A percentile compares a stretch with the other conserved stretches of the same genome.
Evolutionary conservation across 83 land plant genomes (phyloP).

Genomic region (Larix sibirica): DNA sequence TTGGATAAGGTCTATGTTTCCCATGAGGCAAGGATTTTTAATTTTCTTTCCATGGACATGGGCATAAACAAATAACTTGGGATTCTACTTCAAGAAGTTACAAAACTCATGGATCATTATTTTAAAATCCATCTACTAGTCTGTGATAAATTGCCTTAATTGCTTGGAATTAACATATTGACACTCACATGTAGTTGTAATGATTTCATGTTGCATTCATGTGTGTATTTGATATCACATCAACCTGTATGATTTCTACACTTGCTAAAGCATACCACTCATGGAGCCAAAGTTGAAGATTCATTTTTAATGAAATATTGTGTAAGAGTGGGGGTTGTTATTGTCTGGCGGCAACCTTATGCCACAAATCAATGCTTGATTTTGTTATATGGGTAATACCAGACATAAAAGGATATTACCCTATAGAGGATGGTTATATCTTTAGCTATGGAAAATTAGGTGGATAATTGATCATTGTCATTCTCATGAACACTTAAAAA

Average conservation of each 20-base stretch:
- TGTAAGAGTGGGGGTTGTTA: background rate
- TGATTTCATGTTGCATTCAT: too few species aligned
- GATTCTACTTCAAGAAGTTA: conserved; percentile 1
- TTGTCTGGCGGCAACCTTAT: too few species aligned
- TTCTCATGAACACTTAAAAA: background rate
- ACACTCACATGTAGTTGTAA: background rate
- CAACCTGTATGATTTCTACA: background rate
- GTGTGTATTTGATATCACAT: too few species aligned
- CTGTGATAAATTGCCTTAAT: conserved; percentile 12
- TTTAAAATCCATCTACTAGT: conserved; percentile 2
- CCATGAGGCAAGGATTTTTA: background rate
- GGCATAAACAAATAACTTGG: background rate
- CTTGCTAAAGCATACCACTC: background rate
- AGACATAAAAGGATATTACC: background rate
- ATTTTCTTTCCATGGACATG: background rate
- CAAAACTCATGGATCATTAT: conserved; percentile 8
- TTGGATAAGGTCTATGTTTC: background rate
- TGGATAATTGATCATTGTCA: background rate
- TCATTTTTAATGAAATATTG: background rate
- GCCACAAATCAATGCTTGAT: too few species aligned
- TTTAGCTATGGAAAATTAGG: too few species aligned
- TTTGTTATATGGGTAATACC: conserved; percentile 1
- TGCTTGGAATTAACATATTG: conserved; percentile 8
- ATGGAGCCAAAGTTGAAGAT: background rate
- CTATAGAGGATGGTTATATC: background rate